Conservation (phyloP, 495 filamentous ascomycete genomes). For the Cenococcum geophilum region DNA sequence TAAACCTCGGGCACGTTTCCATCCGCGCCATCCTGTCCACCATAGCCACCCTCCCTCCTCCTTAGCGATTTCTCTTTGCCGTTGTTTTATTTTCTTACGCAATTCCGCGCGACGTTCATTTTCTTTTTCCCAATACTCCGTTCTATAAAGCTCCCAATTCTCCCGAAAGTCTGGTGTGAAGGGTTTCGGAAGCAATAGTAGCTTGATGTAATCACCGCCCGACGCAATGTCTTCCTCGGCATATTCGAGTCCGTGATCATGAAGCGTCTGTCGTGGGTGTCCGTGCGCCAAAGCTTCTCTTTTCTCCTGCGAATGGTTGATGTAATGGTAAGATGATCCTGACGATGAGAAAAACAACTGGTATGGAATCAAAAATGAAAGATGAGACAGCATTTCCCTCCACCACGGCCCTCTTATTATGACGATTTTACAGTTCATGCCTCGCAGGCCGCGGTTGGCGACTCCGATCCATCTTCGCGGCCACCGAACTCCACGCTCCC, state of each 20-base stretch:
- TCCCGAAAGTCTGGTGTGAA: slow-evolving; percentile 94
- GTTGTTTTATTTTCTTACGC: slow-evolving; percentile 58
- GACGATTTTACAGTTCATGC: slow-evolving; percentile 93
- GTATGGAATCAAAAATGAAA: slow-evolving; percentile 68
- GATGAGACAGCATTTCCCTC: slow-evolving; percentile 62
- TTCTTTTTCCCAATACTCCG: slow-evolving; percentile 94
- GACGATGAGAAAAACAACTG: slow-evolving; percentile 19
- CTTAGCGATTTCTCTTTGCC: slow-evolving; percentile 58
- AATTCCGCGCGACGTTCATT: slow-evolving; percentile 79
- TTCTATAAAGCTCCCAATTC: slow-evolving; percentile 90
- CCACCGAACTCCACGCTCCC: slow-evolving; percentile 92
- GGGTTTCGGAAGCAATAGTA: slow-evolving; percentile 86
- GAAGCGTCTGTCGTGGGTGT: slow-evolving; percentile 10
- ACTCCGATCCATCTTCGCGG: slow-evolving; percentile 83
- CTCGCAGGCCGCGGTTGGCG: slow-evolving; percentile 81
- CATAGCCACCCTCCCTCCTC: slow-evolving; percentile 73
- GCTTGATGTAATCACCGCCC: slow-evolving; percentile 84
- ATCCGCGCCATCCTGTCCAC: slow-evolving; percentile 65
- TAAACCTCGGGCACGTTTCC: slow-evolving; percentile 34
- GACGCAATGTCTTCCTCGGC: slow-evolving; percentile 75
- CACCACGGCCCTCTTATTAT: slow-evolving; percentile 78
- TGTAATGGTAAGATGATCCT: slow-evolving; percentile 27
- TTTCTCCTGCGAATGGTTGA: slow-evolving; percentile 26
- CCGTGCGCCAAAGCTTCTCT: slow-evolving; percentile 14
- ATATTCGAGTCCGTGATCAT: slow-evolving; percentile 27